A percentile compares a stretch with the other conserved stretches of the same genome.
These are phyloP conservation scores for Pistacia atlantica DNA, from an alignment of 345 rosid species.

Conservation along the genomic window DNA sequence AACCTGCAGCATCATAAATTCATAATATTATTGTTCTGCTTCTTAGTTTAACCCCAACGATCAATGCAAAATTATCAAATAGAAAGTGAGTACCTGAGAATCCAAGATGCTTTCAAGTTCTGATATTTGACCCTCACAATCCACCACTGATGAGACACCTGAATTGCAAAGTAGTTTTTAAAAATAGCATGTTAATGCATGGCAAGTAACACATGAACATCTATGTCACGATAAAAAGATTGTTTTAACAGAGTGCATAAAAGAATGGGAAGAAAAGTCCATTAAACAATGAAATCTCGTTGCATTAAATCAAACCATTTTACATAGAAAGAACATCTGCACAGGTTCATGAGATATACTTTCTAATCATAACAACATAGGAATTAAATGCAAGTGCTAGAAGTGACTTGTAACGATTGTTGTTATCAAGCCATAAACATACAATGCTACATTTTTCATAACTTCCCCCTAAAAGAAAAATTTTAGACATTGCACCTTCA, in stretches of 20 bases:
- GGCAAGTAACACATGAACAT: neutral
- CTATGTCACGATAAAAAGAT: neutral
- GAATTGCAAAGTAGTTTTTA: constrained; percentile 19
- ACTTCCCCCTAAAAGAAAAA: neutral
- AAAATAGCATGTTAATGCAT: constrained; percentile 6
- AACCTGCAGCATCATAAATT: constrained; percentile 46
- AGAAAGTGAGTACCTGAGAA: constrained; percentile 49
- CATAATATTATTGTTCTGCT: constrained; percentile 14
- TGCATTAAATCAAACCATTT: neutral
- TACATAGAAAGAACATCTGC: neutral
- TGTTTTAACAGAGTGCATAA: neutral
- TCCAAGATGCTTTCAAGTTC: constrained; percentile 80
- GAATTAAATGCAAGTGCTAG: neutral
- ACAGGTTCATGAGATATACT: neutral
- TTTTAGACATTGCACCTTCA: neutral
- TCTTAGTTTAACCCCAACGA: neutral
- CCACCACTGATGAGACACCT: constrained; percentile 50
- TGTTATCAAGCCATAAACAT: neutral
- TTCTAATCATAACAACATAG: neutral
- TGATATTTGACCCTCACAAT: constrained; percentile 65
- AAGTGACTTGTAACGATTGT: constrained; percentile 4
- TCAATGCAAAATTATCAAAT: constrained; percentile 6
- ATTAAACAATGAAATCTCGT: neutral
- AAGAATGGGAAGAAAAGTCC: neutral
- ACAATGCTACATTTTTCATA: neutral